These are phyloP conservation scores for Babesia ovata DNA, from an alignment of 169 alveolate genomes.

Conservation along the genomic window DNA sequence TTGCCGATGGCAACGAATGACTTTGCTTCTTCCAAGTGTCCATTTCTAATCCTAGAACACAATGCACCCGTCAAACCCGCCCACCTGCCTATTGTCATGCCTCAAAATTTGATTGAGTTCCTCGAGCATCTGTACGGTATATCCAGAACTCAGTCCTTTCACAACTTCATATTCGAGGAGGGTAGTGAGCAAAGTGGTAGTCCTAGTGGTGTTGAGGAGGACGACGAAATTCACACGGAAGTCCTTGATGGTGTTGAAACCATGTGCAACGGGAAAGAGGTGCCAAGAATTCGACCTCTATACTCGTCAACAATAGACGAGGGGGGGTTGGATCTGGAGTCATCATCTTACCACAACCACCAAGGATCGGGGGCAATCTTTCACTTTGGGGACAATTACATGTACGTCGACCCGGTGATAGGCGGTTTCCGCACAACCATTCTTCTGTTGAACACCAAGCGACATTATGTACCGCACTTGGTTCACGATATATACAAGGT, in stretches of 20 bases:
- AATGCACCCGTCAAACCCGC: neutral
- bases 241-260: neutral
- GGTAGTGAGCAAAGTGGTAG: neutral
- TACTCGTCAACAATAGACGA: neutral
- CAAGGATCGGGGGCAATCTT: slow-evolving; percentile 53
- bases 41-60: slow-evolving; percentile 57
- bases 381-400: slow-evolving; percentile 14
- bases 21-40: slow-evolving; percentile 6
- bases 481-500: slow-evolving; percentile 6
- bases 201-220: slow-evolving; percentile 29
- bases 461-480: slow-evolving; percentile 45
- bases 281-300: slow-evolving; percentile 25
- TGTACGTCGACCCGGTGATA: slow-evolving; percentile 49
- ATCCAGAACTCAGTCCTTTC: slow-evolving; percentile 49
- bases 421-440: slow-evolving; percentile 45
- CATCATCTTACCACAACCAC: slow-evolving; percentile 26
- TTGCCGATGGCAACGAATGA: neutral
- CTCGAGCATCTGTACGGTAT: slow-evolving; percentile 28
- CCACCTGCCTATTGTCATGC: slow-evolving; percentile 6
- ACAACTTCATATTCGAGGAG: slow-evolving; percentile 38
- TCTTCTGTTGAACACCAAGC: slow-evolving; percentile 22
- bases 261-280: slow-evolving; percentile 19
- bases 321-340: neutral
- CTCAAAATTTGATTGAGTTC: slow-evolving; percentile 9
- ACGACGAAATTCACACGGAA: slow-evolving; percentile 25